Evolutionary conservation across 257 asterid genomes (phyloP), one percentile per base, ranked within the genome.

Genomic region (Gentiana dahurica): DNA sequence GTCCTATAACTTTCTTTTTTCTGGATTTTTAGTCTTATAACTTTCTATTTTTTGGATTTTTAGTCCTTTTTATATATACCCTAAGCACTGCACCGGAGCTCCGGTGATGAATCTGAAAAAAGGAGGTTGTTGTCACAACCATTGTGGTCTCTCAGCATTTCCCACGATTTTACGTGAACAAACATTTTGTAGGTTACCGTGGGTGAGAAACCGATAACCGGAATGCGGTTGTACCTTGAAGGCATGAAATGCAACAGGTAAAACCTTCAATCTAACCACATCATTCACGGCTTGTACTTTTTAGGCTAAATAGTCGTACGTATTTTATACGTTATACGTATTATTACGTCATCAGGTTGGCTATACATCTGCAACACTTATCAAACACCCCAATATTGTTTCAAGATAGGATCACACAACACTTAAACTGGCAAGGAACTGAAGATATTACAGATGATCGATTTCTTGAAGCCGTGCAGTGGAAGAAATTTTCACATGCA

Each of bases 181-280:
- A 2, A 6, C 48, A 53, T 48, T 1, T 2, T 12, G 12, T 45
- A 88, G 96, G 96, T 90, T 15, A 69, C 67, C 3, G 68, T 72
- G 1, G 92, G 85, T 35, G 79, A 75, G 61, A 67, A 58, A 36
- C 96, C 96, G 0, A 83, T 84, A n/a, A 87, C 92, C 5, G 98
- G 98, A 57, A 83, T 91, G 82, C 78, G 98, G 32, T 68, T 91
- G 50, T 85, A 77, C 62, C 86, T 87, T 1, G 98, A 91, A 69
- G 94, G 98, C 51, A 72, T 73, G 57, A 91, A 91, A 61, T 72
- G 85, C 69, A 79, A 87, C 41, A 77, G 95, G 95, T 89, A 71
- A 62, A 9, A 33, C 5, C 5, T 59, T 47, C 4, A 24, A 24
- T 24, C 24, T 24, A 24, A 24, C 24, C 24, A 24, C 24, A 24